Evolutionary conservation across 2,329 filamentous ascomycete species (phyloP), one percentile per base, ranked within the genome.

Genomic region (Nemania sp.): DNA sequence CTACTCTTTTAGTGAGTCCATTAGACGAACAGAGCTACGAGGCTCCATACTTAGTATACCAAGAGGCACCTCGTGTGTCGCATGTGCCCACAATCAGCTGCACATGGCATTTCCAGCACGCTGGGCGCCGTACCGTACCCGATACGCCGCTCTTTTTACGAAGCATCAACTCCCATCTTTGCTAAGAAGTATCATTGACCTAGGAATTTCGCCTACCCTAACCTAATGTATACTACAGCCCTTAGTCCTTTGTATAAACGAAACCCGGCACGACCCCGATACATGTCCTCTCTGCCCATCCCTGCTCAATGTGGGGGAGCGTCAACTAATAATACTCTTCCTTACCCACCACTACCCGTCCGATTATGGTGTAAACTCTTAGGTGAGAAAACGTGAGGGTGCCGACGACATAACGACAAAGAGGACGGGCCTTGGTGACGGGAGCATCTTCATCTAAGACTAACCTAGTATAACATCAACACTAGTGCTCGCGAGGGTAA

Each of bases 281-380:
- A 12, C 3, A 29, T 4, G 25, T 53, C 49, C 21, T 46, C 29
- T 37, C 20, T 54, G 47, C 40, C 35, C 37, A 53, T 39, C 40
- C 39, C 42, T 53, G 25, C 9, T 10, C 15, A 29, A 17, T 51
- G 51, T 58, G 59, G 54, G 54, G 59, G 54, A 57, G 29, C 17
- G 10, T 39, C 37, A 46, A 21, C 37, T 49, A 57, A 54, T 55
- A 56, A 62, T 59, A 54, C 25, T 7, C 7, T 29, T 7, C 25
- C n/a, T n/a, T 29, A 4, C 25, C 43, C 32, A 47, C 50, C 56
- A 54, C 45, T 29, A 46, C 32, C 10, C 3, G 15, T 55, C 56
- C 53, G 56, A 48, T 56, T 53, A 57, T n/a, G n/a, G n/a, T n/a
- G n/a, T 53, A 47, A 53, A 56, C 57, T 63, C 60, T 65, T 53